Base-by-base conservation (phyloP, 2,329 filamentous ascomycete species). In the Septoria petroselini region DNA sequence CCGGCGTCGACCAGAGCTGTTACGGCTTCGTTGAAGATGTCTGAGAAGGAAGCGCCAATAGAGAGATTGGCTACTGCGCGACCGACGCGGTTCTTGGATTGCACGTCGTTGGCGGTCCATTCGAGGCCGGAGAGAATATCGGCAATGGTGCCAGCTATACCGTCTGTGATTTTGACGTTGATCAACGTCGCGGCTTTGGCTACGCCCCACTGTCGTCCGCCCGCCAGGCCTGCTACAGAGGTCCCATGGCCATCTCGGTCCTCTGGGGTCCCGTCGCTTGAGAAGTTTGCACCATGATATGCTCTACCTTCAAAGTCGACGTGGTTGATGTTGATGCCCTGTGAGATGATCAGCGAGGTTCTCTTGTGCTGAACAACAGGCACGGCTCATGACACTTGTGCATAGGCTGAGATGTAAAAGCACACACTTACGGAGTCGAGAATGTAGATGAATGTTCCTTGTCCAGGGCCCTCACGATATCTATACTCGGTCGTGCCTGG, bases 61-160 rank as follows among this genome's bases (percentile, higher is more conserved):
- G 68, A 71, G 61, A 71, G 57, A 56, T 70, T 71, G 23, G 62
- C 66, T 30, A 58, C 55, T 23, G 55, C 25, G 31, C 53, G 54
- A 17, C 52, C 52, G 7, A 95, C 95, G 70, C 85, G 85, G 84
- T 95, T 85, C 67, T 74, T 88, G 30, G 41, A n/a, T 76, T 91
- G 88, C 63, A 87, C 87, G 41, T 71, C 69, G 30, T 65, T 52
- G 41, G 73, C 63, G 19, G 72, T 33, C 15, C 64, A 72, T 40
- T 72, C 62, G 62, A 78, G 74, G 2, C 75, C 77, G 18, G 67
- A 62, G 52, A 72, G 61, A 61, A 78, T 74, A 19, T 74, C 76
- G 23, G 66, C 62, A 50, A 79, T 70, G 53, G 73, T 73, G 21
- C 75, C 76, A 39, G 67, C 71, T n/a, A 71, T 58, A 15, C 65